These are phyloP conservation scores for Schizosaccharomyces versatilis DNA, from an alignment of 1,139 yeast species.

Conservation along the genomic window DNA sequence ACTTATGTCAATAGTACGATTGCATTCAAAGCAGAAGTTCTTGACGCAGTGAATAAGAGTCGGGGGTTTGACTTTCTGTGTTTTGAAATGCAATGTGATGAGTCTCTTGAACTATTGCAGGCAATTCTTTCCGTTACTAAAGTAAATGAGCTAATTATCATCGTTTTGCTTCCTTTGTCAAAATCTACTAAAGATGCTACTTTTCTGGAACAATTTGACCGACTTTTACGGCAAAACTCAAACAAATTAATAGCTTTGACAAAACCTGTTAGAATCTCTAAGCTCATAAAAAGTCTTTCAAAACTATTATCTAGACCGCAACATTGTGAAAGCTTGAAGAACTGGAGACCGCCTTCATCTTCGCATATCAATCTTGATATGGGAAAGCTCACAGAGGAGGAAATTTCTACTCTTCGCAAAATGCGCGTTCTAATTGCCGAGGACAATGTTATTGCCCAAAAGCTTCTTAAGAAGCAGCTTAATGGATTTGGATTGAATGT, in stretches of 20 bases:
- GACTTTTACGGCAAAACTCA: neutral
- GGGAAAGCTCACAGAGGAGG: neutral
- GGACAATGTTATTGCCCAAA: constrained; percentile 9
- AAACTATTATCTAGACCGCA: neutral
- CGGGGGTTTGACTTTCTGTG: neutral
- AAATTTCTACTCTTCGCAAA: neutral
- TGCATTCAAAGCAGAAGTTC: neutral
- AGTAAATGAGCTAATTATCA: neutral
- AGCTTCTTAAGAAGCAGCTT: constrained; percentile 6
- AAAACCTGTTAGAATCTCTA: neutral
- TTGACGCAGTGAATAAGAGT: neutral
- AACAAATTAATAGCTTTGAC: neutral
- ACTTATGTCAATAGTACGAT: neutral
- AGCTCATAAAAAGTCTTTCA: neutral
- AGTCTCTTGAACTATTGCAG: neutral
- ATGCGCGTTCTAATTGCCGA: constrained; percentile 3
- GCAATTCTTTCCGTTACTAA: neutral
- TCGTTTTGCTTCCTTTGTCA: neutral
- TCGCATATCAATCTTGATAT: neutral
- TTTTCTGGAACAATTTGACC: neutral
- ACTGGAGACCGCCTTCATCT: neutral
- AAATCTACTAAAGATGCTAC: neutral
- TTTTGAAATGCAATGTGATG: neutral
- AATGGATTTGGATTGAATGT: constrained; percentile 6
- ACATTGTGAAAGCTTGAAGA: too few species aligned